phyloP scores from a whole-genome alignment of 768 basidiomycete species.

The Auricularia heimuer region DNA sequence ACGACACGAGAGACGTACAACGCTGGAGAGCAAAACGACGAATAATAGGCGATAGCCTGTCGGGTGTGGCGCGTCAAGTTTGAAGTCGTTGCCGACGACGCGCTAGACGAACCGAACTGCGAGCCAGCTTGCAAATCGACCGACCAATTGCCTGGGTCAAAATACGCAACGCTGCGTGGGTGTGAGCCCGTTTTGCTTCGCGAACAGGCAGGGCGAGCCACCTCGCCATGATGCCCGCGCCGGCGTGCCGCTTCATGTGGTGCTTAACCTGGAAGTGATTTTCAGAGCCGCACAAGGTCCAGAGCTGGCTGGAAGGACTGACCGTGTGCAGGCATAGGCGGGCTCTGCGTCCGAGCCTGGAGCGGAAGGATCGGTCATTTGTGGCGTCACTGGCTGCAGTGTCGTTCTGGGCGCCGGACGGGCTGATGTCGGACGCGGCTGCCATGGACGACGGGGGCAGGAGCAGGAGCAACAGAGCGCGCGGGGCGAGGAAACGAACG shows the following conservation, averaged over 20 bases:
- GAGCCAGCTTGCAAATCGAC: slow-evolving; percentile 86
- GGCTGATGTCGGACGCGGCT: background rate
- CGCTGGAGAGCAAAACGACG: slow-evolving; percentile 69
- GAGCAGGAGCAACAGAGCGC: background rate
- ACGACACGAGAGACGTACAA: slow-evolving; percentile 57
- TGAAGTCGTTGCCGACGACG: background rate
- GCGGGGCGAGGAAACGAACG: background rate
- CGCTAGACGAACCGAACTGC: slow-evolving; percentile 35
- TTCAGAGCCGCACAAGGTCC: background rate
- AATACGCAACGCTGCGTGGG: slow-evolving; percentile 67
- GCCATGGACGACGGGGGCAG: background rate
- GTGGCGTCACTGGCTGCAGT: background rate
- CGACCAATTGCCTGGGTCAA: slow-evolving; percentile 86
- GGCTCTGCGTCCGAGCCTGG: background rate
- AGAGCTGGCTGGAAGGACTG: background rate
- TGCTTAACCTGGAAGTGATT: slow-evolving; percentile 10
- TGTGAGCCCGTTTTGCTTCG: background rate
- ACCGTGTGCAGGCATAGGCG: background rate
- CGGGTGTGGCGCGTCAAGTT: background rate
- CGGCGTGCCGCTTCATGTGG: slow-evolving; percentile 57
- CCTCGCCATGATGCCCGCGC: slow-evolving; percentile 65
- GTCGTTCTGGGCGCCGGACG: background rate
- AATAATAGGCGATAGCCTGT: slow-evolving; percentile 71
- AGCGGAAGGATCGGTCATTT: background rate
- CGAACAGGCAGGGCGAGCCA: background rate